phyloP scores from a whole-genome alignment of 345 rosid species.

The Brassica rapa region DNA sequence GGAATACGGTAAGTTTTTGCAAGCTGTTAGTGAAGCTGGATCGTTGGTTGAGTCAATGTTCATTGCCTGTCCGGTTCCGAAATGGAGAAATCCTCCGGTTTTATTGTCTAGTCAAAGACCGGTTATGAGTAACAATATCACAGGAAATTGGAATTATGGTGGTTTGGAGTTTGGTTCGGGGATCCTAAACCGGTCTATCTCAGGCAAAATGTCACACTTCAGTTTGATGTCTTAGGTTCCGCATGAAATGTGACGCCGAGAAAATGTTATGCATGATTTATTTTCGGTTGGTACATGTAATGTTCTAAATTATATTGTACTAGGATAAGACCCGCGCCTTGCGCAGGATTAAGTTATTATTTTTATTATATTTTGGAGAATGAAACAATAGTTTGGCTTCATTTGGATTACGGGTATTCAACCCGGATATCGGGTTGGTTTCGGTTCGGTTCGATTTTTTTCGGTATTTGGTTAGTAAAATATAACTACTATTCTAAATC shows the following conservation, averaged over 20 bases:
- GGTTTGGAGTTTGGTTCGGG: conserved; percentile 30
- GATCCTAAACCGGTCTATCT: conserved; percentile 25
- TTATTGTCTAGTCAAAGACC: conserved; percentile 17
- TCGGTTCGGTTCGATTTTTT: no score
- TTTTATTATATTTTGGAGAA: no score
- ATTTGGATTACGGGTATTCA: no score
- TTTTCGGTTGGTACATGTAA: not conserved
- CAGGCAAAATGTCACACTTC: no score
- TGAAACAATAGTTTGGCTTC: no score
- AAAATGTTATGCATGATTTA: not conserved
- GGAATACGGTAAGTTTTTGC: conserved; percentile 49
- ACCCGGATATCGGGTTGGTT: no score
- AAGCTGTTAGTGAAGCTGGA: conserved; percentile 45
- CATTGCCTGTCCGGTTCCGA: conserved; percentile 46
- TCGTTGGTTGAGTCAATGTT: conserved; percentile 46
- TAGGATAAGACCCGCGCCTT: no score
- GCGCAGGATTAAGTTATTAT: no score
- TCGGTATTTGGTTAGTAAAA: no score
- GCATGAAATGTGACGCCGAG: not conserved
- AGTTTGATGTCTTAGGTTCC: conserved; percentile 15
- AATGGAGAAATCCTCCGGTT: conserved; percentile 54
- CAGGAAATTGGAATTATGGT: conserved; percentile 11
- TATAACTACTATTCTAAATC: no score
- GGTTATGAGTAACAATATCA: conserved; percentile 1
- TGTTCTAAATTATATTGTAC: no score